Evolutionary conservation across 2,329 filamentous ascomycete genomes (phyloP).

Genomic region (Nectriaceae sp.): DNA sequence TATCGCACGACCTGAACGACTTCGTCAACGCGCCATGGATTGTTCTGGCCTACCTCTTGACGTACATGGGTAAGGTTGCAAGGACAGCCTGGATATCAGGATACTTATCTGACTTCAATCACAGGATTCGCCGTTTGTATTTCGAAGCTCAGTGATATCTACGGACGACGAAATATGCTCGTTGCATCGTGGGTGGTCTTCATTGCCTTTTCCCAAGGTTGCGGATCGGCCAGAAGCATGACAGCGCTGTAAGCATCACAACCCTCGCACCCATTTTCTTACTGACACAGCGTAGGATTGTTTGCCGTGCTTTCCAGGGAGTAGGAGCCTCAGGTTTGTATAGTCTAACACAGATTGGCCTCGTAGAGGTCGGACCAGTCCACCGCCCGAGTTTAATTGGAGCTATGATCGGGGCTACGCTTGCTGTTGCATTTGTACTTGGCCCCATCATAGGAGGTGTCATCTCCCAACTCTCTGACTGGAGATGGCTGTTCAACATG

Average conservation of each 20-base stretch:
- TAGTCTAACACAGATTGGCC: constrained; percentile 58
- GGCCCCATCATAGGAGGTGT: constrained; percentile 60
- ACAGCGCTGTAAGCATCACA: constrained; percentile 46
- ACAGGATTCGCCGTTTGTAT: constrained; percentile 58
- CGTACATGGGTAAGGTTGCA: constrained; percentile 52
- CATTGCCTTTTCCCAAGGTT: constrained; percentile 56
- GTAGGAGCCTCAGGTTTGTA: constrained; percentile 64
- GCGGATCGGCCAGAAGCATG: constrained; percentile 53
- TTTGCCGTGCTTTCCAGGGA: constrained; percentile 60
- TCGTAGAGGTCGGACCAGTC: constrained; percentile 57
- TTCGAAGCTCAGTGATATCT: constrained; percentile 61
- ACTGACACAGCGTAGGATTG: constrained; percentile 46
- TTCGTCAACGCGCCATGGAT: constrained; percentile 57
- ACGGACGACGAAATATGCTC: constrained; percentile 54
- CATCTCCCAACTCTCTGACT: constrained; percentile 54
- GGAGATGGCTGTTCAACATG: constrained; percentile 64
- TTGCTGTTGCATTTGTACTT: constrained; percentile 59
- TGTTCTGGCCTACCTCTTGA: constrained; percentile 56
- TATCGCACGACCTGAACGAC: constrained; percentile 53
- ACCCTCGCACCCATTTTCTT: constrained; percentile 1
- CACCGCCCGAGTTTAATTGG: constrained; percentile 56
- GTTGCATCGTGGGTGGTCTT: constrained; percentile 56
- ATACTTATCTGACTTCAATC: constrained; percentile 11
- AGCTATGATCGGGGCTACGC: constrained; percentile 55
- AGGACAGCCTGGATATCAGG: not conserved